These are phyloP conservation scores for Hyphodiscus sp. DNA, from an alignment of 2,329 filamentous ascomycete genomes.

Conservation along the genomic window DNA sequence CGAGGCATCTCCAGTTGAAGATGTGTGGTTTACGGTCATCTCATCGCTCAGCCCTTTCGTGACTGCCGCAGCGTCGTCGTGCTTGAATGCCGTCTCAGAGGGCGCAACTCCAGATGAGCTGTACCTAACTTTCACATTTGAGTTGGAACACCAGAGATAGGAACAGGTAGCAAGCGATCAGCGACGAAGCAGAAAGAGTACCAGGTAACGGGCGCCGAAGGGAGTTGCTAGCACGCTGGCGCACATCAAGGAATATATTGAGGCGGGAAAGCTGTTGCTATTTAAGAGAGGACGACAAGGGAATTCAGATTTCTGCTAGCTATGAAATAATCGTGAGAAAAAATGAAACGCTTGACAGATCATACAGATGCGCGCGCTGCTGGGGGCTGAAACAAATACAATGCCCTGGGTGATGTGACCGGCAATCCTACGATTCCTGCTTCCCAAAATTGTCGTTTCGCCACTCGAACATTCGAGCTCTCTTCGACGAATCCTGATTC, in stretches of 20 bases:
- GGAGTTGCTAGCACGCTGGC: slow-evolving; percentile 9
- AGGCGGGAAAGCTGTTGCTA: background rate
- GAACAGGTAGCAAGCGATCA: slow-evolving; percentile 5
- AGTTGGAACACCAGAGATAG: slow-evolving; percentile 27
- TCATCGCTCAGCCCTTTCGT: too few species aligned
- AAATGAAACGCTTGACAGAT: background rate
- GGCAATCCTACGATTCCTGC: background rate
- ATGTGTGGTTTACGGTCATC: too few species aligned
- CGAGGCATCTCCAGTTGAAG: too few species aligned
- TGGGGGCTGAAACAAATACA: too few species aligned
- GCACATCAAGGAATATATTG: slow-evolving; percentile 9
- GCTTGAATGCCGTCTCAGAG: slow-evolving; percentile 29
- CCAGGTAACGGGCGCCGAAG: slow-evolving; percentile 5
- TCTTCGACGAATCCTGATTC: background rate
- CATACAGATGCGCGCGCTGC: background rate
- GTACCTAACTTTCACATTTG: slow-evolving; percentile 36
- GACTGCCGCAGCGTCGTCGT: slow-evolving; percentile 15
- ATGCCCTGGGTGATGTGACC: too few species aligned
- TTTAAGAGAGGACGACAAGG: background rate
- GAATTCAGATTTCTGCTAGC: background rate
- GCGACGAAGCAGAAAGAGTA: slow-evolving; percentile 8
- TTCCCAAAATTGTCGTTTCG: background rate
- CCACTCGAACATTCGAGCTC: background rate
- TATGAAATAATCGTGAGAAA: background rate
- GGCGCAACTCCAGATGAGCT: slow-evolving; percentile 28